Evolutionary conservation across 495 filamentous ascomycete genomes (phyloP).

Genomic region (Barbatosphaeria neglecta): DNA sequence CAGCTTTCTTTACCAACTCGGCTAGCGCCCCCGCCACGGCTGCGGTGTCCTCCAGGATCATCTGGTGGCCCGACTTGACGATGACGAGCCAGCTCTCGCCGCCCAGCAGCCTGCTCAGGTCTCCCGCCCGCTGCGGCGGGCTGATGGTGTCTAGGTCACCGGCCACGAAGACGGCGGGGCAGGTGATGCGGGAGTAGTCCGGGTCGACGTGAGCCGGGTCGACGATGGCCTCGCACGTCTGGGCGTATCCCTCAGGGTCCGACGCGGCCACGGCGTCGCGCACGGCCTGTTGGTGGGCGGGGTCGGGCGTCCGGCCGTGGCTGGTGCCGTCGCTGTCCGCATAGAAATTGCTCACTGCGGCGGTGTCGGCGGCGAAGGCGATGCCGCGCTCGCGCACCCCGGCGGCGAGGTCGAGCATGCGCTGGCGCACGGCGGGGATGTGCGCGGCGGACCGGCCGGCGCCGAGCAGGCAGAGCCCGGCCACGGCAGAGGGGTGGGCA

Average conservation of each 20-base stretch:
- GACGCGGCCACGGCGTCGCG: conserved; percentile 1
- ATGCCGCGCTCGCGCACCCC: neutral
- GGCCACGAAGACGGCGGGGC: conserved; percentile 3
- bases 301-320: conserved; percentile 2
- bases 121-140: conserved; percentile 5
- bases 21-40: conserved; percentile 9
- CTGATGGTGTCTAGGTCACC: conserved; percentile 5
- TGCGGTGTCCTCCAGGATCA: conserved; percentile 12
- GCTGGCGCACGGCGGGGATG: conserved; percentile 6
- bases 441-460: conserved; percentile 3
- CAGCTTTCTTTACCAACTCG: neutral
- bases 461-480: conserved; percentile 3
- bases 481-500: neutral
- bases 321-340: too few species aligned
- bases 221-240: conserved; percentile 1
- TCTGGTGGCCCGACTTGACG: conserved; percentile 14
- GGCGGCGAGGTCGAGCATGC: conserved; percentile 5
- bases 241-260: conserved; percentile 7
- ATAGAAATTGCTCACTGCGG: conserved; percentile 3
- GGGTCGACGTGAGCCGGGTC: conserved; percentile 5
- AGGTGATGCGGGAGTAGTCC: conserved; percentile 5
- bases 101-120: conserved; percentile 8
- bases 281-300: conserved; percentile 3
- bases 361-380: conserved; percentile 1
- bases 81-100: conserved; percentile 7